phyloP scores from a whole-genome alignment of 2,329 filamentous ascomycete genomes.

The Stylonectria norvegica region DNA sequence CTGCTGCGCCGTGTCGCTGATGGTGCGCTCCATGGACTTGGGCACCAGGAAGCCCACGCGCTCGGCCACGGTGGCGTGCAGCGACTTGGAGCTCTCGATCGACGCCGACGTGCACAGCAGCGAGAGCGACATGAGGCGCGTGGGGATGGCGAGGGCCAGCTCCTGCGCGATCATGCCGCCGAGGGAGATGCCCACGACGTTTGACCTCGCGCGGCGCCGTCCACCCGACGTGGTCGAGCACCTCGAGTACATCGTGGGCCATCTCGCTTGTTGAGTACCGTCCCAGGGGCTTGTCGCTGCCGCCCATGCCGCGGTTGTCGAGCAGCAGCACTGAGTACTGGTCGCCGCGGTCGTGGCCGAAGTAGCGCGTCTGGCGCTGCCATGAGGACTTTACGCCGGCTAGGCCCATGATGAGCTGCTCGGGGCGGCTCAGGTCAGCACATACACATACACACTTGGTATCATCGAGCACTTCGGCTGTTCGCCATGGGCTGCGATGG shows the following conservation, averaged over 20 bases:
- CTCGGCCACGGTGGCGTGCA: slow-evolving; percentile 60
- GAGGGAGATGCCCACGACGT: slow-evolving; percentile 77
- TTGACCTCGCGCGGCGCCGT: slow-evolving; percentile 46
- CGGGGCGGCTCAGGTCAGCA: slow-evolving; percentile 2
- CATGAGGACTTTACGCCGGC: slow-evolving; percentile 65
- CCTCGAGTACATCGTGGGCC: slow-evolving; percentile 73
- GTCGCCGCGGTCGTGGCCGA: slow-evolving; percentile 66
- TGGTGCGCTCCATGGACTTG: slow-evolving; percentile 63
- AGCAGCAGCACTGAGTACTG: slow-evolving; percentile 72
- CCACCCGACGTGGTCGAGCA: slow-evolving; percentile 69
- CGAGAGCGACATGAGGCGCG: slow-evolving; percentile 52
- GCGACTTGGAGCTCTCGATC: slow-evolving; percentile 60
- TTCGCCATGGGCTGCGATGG: no score
- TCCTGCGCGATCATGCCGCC: slow-evolving; percentile 93
- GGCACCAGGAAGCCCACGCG: slow-evolving; percentile 61
- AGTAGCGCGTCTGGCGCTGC: slow-evolving; percentile 81
- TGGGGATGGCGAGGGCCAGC: slow-evolving; percentile 54
- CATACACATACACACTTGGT: slow-evolving; percentile 6
- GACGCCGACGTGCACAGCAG: slow-evolving; percentile 60
- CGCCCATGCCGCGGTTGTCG: slow-evolving; percentile 83
- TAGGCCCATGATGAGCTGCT: slow-evolving; percentile 81
- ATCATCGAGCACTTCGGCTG: slow-evolving; percentile 8
- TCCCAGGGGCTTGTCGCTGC: slow-evolving; percentile 70
- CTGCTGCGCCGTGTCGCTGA: slow-evolving; percentile 61
- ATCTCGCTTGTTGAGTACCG: slow-evolving; percentile 82